Evolutionary conservation across 2,329 filamentous ascomycete genomes (phyloP), one percentile per base, ranked within the genome.

Genomic region (Chrysoporthe deuterocubensis): DNA sequence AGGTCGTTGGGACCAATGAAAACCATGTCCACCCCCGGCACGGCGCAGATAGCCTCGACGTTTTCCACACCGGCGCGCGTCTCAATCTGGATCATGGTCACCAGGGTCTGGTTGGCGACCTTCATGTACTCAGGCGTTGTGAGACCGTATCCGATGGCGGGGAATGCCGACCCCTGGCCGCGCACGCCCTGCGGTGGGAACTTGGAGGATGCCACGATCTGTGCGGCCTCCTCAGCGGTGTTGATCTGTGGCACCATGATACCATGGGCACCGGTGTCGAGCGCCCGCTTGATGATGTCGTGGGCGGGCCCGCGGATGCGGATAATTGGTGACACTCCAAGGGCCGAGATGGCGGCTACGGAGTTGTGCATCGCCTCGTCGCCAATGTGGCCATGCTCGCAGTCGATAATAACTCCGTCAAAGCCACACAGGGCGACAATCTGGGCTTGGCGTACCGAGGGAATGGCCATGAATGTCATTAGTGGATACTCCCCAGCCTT

Each of bases 161-260:
- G 81, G 69, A 85, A 81, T 42, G 83, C 82, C 9, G 82, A 85
- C 44, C 83, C 84, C 65, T 83, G 83, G 43, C 84, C 84, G 67
- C 84, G 81, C 37, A 78, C 75, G 52, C 84, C 84, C 67, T 77
- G 74, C 2, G 83, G 84, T 1, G 84, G 84, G 65, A 85, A 86
- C 70, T 85, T 86, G 71, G 82, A 79, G 11, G 81, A 79, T 70
- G 78, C 76, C 9, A 86, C 83, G 16, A 85, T 78, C 60, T 81
- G 75, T 64, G 73, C 76, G 34, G 81, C 82, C 69, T 84, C 80
- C 11, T 84, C 79, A 4, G 78, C 80, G 6, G 78, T 84, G 71
- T 80, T 80, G 68, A 82, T 78, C 59, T 79, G 77, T 2, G 75
- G 75, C n/a, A 75, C 73, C 74, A 76, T 75, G 66, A 76, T 73